Base-by-base conservation (phyloP, 176 grass and related monocot genomes). In the Ensete glaucum region DNA sequence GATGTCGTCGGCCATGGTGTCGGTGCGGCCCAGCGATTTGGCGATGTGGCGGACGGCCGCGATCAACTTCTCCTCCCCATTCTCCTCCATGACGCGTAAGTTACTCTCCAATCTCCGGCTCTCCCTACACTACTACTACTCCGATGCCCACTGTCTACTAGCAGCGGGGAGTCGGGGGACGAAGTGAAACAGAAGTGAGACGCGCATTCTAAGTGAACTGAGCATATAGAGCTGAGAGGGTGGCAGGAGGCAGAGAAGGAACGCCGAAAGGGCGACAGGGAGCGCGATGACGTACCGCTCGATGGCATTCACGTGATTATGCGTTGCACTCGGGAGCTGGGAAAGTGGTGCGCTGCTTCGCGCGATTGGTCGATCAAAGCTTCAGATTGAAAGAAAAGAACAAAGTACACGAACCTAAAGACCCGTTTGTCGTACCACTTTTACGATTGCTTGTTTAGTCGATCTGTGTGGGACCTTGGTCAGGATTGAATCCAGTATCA, bases 51-150 rank as follows among this genome's bases (percentile, higher is more conserved):
- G 95, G 67, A 94, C 95, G 69, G 91, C 88, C 57, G 90, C 88
- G 25, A 99, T 85, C 75, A 99, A 81, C 85, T 94, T 91, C 82
- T 94, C 88, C 80, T 99, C 95, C 23, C 95, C 95, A 81, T 94
- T 89, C 81, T 94, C 95, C 64, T 91, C 95, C 95, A 99, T 99
- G 59, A 5, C 34, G 34, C 34, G 34, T 43, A 43, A 43, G 34
- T 43, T 43, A 43, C 6, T 43, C 34, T 43, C 34, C 23, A 10
- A 11, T 8, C n/a, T 21, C n/a, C 60, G 20, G 24, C 60, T 24
- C 20, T 11, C n/a, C 60, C 34, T 11, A 24, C 60, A 21, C n/a
- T 43, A 43, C 34, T 43, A 9, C 60, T 64, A 21, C 60, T 22
- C 20, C 11, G 1, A 9, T 2, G 20, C 60, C 60, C 34, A 43